These are phyloP conservation scores for Diutina catenulata DNA, from an alignment of 1,139 yeast species.

Conservation along the genomic window DNA sequence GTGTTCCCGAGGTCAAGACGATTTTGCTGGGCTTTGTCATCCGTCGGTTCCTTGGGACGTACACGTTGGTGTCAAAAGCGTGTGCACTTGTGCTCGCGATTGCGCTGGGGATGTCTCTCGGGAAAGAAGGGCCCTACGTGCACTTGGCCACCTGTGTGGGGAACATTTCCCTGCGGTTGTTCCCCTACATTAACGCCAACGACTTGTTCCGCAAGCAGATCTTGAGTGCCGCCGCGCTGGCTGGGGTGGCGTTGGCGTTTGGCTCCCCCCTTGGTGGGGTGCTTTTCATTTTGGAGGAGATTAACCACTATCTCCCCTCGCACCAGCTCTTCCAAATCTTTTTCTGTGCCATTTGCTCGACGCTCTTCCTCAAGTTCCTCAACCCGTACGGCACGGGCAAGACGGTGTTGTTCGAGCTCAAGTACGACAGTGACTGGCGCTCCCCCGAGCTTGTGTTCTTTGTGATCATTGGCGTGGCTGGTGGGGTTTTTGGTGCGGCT, in stretches of 20 bases:
- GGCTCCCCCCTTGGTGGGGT: slow-evolving; percentile 67
- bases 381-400: slow-evolving; percentile 58
- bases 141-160: slow-evolving; percentile 63
- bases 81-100: slow-evolving; percentile 44
- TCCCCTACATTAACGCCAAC: slow-evolving; percentile 36
- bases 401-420: slow-evolving; percentile 45
- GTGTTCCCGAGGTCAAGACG: slow-evolving; percentile 53
- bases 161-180: slow-evolving; percentile 41
- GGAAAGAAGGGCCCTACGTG: slow-evolving; percentile 67
- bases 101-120: slow-evolving; percentile 55
- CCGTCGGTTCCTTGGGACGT: slow-evolving; percentile 42
- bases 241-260: slow-evolving; percentile 63
- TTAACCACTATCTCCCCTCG: slow-evolving; percentile 47
- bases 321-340: slow-evolving; percentile 48
- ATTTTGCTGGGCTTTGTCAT: slow-evolving; percentile 46
- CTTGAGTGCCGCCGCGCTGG: slow-evolving; percentile 52
- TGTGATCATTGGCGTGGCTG: slow-evolving; percentile 39
- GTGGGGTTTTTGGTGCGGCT: slow-evolving; percentile 47
- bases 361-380: slow-evolving; percentile 41
- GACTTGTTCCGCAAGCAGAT: slow-evolving; percentile 48
- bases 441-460: slow-evolving; percentile 37
- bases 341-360: slow-evolving; percentile 49
- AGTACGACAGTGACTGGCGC: slow-evolving; percentile 46
- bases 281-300: slow-evolving; percentile 52
- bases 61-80: slow-evolving; percentile 41